Evolutionary conservation across 1,284 basidiomycete genomes (phyloP).

Genomic region (Heterobasidion irregulare): DNA sequence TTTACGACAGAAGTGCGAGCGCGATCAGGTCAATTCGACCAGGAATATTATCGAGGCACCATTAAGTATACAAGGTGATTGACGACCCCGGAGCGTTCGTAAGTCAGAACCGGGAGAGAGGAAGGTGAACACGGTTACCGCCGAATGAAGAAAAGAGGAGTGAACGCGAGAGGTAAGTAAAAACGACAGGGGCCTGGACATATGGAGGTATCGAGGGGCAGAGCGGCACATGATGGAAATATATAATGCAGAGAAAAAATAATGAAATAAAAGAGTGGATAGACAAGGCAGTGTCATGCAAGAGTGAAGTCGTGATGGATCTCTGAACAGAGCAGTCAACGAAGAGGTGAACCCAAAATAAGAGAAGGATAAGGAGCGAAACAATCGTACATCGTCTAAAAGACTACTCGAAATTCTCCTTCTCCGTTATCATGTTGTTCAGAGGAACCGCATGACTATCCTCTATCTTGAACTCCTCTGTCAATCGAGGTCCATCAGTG

Average conservation of each 20-base stretch:
- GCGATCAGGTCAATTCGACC: background rate
- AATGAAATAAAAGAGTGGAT: background rate
- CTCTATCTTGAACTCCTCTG: constrained; percentile 17
- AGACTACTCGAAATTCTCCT: constrained; percentile 3
- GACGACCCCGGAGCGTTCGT: background rate
- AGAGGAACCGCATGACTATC: constrained; percentile 1
- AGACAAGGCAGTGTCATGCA: background rate
- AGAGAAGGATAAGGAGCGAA: background rate
- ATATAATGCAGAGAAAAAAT: background rate
- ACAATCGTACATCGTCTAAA: background rate
- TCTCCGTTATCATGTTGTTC: constrained; percentile 12
- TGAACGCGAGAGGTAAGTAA: background rate
- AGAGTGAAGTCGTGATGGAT: background rate
- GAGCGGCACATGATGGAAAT: background rate
- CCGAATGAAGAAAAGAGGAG: background rate
- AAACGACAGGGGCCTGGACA: background rate
- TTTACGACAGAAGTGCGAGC: background rate
- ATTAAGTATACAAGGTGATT: constrained; percentile 1
- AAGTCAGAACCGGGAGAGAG: background rate
- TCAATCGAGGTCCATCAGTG: constrained; percentile 14
- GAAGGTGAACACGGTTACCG: background rate
- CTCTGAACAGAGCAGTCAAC: background rate
- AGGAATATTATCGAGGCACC: background rate
- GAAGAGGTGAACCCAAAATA: background rate
- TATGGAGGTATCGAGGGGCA: background rate